phyloP scores from a whole-genome alignment of 495 filamentous ascomycete genomes.

The Aspergillus hancockii region DNA sequence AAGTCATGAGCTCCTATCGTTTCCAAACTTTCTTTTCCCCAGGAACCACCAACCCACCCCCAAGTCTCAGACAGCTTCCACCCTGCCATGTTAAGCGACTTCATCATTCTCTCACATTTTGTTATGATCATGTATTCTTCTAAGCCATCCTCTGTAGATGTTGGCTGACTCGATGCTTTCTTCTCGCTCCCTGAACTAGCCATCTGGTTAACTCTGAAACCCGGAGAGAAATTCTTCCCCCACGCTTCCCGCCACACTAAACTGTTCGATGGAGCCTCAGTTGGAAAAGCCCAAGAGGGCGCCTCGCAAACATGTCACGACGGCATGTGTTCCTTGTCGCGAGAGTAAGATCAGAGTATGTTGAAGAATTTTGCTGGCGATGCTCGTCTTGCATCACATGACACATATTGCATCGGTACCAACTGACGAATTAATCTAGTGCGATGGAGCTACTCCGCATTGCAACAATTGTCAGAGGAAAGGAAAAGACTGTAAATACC shows the following conservation, averaged over 20 bases:
- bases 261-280: constrained; percentile 29
- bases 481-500: constrained; percentile 49
- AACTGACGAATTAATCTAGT: constrained; percentile 26
- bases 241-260: constrained; percentile 5
- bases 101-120: not conserved
- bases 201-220: not conserved
- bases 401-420: not conserved
- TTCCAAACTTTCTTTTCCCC: constrained; percentile 4
- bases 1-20: not conserved
- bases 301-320: constrained; percentile 49
- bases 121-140: constrained; percentile 15
- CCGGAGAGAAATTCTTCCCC: constrained; percentile 1
- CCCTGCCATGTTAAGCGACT: not conserved
- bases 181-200: not conserved
- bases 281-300: constrained; percentile 38
- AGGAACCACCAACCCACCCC: constrained; percentile 5
- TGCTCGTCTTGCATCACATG: not conserved
- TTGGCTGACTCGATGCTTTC: constrained; percentile 19
- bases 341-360: constrained; percentile 52
- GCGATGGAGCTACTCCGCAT: constrained; percentile 46
- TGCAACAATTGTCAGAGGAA: constrained; percentile 53
- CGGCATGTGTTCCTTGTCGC: constrained; percentile 50
- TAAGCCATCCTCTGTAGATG: constrained; percentile 16
- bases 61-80: not conserved
- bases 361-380: not conserved